Base-by-base conservation (phyloP, 495 filamentous ascomycete species). In the Baudoinia panamericana region DNA sequence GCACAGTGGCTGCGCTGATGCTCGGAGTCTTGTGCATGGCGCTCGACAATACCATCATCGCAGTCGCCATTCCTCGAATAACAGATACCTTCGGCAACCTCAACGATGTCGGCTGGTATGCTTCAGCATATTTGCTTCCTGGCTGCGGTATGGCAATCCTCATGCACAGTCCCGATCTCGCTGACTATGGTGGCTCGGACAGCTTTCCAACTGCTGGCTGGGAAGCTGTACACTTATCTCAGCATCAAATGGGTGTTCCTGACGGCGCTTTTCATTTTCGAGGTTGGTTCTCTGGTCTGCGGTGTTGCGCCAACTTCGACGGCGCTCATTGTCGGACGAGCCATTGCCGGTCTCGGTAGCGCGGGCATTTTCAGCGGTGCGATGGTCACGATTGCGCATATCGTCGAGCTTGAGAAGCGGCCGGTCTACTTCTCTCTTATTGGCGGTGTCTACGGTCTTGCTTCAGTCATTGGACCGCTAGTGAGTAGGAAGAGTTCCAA, bases 311-410 rank as follows among this genome's bases (percentile, higher is more conserved):
- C 82, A 0, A 81, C 61, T 37, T 87, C 81, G 1, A 63, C 74
- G 0, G 73, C 73, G 3, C 66, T 95, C 22, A 93, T 94, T 47
- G 57, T 88, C 41, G 87, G 88, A 8, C 76, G 88, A 20, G 85
- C 87, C 10, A 66, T 94, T 31, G 81, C 85, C 16, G 87, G 87
- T 18, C 46, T 93, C 13, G 87, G 86, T 13, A 69, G 72, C 3
- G 82, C 87, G 0, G 87, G 83, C 26, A 72, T 93, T 38, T 90
- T 85, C 56, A 78, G 79, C 2, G 87, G 87, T 4, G 76, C 78
- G 1, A 69, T 93, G 29, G 70, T 87, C 45, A 90, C 93, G 53
- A 67, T 93, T 13, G 70, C 75, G 23, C 71, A 82, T 51, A 76
- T 73, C 16, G 77, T 93, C 0, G 83, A 84, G 0, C 64, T 93